Percentiles rank a stretch among this genome's conserved stretches.
phyloP scores from a whole-genome alignment of 306 rosid genomes.

The Lathyrus oleraceus region DNA sequence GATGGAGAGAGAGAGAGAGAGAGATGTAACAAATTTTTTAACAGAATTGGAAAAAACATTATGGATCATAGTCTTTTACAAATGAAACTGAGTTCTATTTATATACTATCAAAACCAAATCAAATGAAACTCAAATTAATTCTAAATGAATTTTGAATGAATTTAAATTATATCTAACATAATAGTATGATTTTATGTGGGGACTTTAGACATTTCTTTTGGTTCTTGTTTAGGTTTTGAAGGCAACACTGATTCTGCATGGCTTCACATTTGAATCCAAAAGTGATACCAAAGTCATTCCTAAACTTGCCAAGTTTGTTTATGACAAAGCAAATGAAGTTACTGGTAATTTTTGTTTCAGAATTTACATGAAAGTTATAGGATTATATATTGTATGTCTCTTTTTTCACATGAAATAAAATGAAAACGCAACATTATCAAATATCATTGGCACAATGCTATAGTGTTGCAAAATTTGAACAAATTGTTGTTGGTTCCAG shows the following conservation, averaged over 20 bases:
- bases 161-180: too few relatives aligned
- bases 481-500: too few relatives aligned
- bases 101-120: too few relatives aligned
- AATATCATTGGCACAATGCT: too few relatives aligned
- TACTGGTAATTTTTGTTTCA: conserved; percentile 49
- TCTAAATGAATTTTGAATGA: too few relatives aligned
- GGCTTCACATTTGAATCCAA: conserved; percentile 88
- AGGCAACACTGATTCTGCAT: conserved; percentile 75
- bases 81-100: too few relatives aligned
- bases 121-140: too few relatives aligned
- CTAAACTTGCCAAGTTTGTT: conserved; percentile 92
- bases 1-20: too few relatives aligned
- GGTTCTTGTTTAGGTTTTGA: conserved; percentile 64
- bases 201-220: background rate
- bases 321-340: conserved; percentile 88
- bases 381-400: background rate
- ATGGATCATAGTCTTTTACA: too few relatives aligned
- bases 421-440: background rate
- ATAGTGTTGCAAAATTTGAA: too few relatives aligned
- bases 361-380: background rate
- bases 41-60: too few relatives aligned
- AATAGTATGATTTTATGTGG: background rate
- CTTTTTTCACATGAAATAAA: background rate
- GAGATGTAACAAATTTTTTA: too few relatives aligned
- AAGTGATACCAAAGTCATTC: conserved; percentile 94